A percentile compares a stretch with the other conserved stretches of the same genome.
These are phyloP conservation scores for Macrolepiota fuliginosa DNA, from an alignment of 768 basidiomycete genomes.

Conservation along the genomic window DNA sequence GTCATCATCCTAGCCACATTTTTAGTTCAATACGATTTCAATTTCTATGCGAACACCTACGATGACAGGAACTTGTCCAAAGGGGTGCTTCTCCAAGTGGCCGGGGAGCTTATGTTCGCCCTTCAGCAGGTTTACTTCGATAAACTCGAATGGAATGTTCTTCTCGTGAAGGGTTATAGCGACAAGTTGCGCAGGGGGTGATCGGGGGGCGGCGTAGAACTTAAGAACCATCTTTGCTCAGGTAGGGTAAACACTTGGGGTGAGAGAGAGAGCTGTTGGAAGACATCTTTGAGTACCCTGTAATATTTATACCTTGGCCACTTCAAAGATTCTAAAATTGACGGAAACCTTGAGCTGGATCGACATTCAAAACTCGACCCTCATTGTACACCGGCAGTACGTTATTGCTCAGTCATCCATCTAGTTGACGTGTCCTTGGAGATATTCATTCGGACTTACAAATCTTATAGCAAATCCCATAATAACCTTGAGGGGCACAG, in stretches of 20 bases:
- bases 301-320: no score
- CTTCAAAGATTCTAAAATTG: no score
- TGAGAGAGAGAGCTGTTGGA: neutral
- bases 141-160: slow-evolving; percentile 46
- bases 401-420: no score
- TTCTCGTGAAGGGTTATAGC: slow-evolving; percentile 46
- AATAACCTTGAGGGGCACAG: no score
- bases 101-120: slow-evolving; percentile 38
- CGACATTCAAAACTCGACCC: no score
- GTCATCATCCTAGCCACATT: slow-evolving; percentile 41
- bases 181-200: slow-evolving; percentile 47
- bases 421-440: no score
- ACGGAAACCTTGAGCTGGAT: no score
- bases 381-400: no score
- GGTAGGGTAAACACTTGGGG: neutral
- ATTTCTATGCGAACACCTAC: slow-evolving; percentile 22
- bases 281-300: no score
- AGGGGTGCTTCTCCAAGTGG: slow-evolving; percentile 46
- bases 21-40: neutral
- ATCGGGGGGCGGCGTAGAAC: slow-evolving; percentile 31
- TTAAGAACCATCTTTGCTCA: slow-evolving; percentile 33
- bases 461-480: no score
- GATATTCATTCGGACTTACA: no score
- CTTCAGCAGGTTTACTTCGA: slow-evolving; percentile 37
- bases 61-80: slow-evolving; percentile 55